Conservation (phyloP, 1,284 basidiomycete species). For the Xerocomus minutiporus region DNA sequence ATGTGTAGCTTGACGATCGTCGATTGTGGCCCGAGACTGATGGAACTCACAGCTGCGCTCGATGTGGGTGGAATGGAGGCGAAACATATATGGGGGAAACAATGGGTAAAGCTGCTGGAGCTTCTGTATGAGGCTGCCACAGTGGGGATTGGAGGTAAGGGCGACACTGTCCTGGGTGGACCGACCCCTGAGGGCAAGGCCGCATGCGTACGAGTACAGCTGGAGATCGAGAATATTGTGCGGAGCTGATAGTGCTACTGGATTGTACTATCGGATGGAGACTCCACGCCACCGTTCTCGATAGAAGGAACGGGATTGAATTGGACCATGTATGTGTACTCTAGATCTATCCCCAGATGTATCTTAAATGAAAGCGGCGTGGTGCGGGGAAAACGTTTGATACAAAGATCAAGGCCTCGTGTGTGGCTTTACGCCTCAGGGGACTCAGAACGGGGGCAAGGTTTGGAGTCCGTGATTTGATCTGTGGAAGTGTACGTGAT, state of each 20-base stretch:
- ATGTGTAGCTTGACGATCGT: slow-evolving; percentile 29
- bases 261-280: too few species aligned
- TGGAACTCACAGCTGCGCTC: slow-evolving; percentile 50
- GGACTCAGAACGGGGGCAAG: too few species aligned
- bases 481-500: too few species aligned
- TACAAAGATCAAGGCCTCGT: slow-evolving; percentile 12
- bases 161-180: slow-evolving; percentile 46
- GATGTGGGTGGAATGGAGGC: slow-evolving; percentile 69
- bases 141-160: slow-evolving; percentile 40
- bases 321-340: not conserved
- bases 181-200: slow-evolving; percentile 52
- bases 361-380: slow-evolving; percentile 26
- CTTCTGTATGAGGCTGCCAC: slow-evolving; percentile 63
- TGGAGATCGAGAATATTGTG: slow-evolving; percentile 65
- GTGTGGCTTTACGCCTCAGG: not conserved
- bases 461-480: too few species aligned
- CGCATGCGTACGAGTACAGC: slow-evolving; percentile 53
- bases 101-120: slow-evolving; percentile 74
- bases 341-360: not conserved
- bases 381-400: slow-evolving; percentile 25
- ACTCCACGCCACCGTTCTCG: not conserved
- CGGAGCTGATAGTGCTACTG: slow-evolving; percentile 17
- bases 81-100: slow-evolving; percentile 63
- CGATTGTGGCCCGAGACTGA: slow-evolving; percentile 8
- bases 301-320: slow-evolving; percentile 6